phyloP scores from a whole-genome alignment of 129 eudicot genomes.

The Dittrichia graveolens region DNA sequence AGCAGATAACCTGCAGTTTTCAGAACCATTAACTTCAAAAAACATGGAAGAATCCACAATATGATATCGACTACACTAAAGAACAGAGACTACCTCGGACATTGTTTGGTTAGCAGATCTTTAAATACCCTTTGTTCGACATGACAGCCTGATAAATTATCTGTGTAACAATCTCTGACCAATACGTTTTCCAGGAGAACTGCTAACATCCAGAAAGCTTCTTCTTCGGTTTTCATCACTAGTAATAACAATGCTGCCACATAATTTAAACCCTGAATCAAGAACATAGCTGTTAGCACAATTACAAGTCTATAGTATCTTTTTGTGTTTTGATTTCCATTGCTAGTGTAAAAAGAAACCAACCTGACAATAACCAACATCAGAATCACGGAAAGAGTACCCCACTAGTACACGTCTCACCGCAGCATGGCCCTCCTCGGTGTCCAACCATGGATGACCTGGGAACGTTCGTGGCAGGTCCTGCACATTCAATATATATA shows the following conservation, averaged over 20 bases:
- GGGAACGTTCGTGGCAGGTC: constrained; percentile 92
- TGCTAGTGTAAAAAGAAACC: neutral
- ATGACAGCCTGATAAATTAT: constrained; percentile 89
- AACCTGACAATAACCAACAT: constrained; percentile 99
- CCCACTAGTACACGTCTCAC: constrained; percentile 97
- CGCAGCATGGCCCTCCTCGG: constrained; percentile 89
- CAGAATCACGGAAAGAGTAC: constrained; percentile 93
- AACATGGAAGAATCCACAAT: neutral
- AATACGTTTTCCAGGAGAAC: constrained; percentile 84
- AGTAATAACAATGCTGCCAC: constrained; percentile 90
- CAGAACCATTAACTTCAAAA: constrained; percentile 1
- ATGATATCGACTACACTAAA: neutral
- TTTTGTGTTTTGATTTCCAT: no score
- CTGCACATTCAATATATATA: constrained; percentile 35
- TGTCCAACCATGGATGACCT: constrained; percentile 98
- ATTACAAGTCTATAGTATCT: neutral
- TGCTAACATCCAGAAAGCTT: constrained; percentile 99
- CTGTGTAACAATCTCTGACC: constrained; percentile 82
- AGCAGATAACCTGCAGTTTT: constrained; percentile 67
- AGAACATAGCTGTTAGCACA: neutral
- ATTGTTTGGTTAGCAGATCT: constrained; percentile 74
- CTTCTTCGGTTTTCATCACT: constrained; percentile 98
- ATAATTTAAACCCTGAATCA: constrained; percentile 83
- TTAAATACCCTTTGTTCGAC: constrained; percentile 93
- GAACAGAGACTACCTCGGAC: constrained; percentile 60